Conservation (phyloP, 208 protist species). For the Endotrypanum monterogeii region DNA sequence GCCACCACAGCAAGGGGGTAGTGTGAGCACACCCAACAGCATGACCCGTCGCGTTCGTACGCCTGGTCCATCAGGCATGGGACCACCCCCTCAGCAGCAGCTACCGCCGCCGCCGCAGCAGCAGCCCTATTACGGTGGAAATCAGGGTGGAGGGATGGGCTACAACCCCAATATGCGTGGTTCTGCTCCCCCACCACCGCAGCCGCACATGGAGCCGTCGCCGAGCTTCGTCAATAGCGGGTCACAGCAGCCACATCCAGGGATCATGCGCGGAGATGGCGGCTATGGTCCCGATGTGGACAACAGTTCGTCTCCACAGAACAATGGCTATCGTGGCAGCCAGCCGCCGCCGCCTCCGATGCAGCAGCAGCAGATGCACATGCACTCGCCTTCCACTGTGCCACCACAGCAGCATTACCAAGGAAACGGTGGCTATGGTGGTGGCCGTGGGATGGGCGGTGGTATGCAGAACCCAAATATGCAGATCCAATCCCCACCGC, state of each 20-base stretch:
- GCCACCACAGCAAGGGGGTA: conserved; percentile 19
- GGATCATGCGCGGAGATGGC: conserved; percentile 38
- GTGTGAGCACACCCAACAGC: conserved; percentile 24
- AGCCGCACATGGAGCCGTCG: conserved; percentile 42
- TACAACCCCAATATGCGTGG: conserved; percentile 33
- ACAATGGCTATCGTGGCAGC: conserved; percentile 29
- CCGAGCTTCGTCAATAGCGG: conserved; percentile 30
- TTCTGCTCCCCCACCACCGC: conserved; percentile 34
- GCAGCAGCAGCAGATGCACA: conserved; percentile 40
- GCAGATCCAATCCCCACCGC: conserved; percentile 8
- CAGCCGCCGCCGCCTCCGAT: conserved; percentile 7
- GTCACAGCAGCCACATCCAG: conserved; percentile 16
- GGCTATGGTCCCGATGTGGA: conserved; percentile 25
- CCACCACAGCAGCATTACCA: conserved; percentile 37
- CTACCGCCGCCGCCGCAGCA: conserved; percentile 5
- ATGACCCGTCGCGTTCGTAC: conserved; percentile 19
- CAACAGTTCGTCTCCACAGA: conserved; percentile 36
- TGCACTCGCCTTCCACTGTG: conserved; percentile 33
- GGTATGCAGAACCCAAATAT: conserved; percentile 31
- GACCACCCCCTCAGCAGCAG: conserved; percentile 7
- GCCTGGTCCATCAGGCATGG: conserved; percentile 7
- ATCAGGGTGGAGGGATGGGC: conserved; percentile 27
- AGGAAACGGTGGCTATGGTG: conserved; percentile 25
- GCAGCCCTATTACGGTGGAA: conserved; percentile 30
- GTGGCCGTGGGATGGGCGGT: conserved; percentile 19